A percentile compares a stretch with the other conserved stretches of the same genome.
Evolutionary conservation across 2,329 filamentous ascomycete genomes (phyloP).

Genomic region (Pestalotiopsis sp.): DNA sequence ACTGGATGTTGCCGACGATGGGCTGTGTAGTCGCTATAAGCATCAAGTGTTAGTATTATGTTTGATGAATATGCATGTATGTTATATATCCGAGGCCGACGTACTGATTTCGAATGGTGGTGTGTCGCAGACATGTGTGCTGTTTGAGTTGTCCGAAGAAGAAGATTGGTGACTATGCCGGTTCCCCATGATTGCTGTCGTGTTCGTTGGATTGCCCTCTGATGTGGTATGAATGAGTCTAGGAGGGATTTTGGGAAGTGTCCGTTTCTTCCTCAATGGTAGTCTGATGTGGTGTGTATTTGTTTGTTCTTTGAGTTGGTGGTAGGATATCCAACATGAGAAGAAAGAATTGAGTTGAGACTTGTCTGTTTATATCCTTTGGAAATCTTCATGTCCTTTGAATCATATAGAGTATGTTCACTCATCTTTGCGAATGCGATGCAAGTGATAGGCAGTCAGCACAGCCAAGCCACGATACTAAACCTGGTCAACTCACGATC

Average conservation of each 20-base stretch:
- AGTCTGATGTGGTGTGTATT: background rate
- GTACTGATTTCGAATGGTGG: slow-evolving; percentile 7
- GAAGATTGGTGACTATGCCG: slow-evolving; percentile 3
- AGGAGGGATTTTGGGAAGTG: background rate
- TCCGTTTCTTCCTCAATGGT: no score
- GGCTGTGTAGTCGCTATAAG: background rate
- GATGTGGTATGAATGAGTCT: background rate
- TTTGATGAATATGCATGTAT: background rate
- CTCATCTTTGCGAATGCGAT: background rate
- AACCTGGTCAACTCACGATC: background rate
- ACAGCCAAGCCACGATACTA: background rate
- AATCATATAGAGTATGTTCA: background rate
- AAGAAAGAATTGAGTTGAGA: background rate
- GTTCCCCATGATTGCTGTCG: background rate
- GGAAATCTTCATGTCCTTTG: background rate
- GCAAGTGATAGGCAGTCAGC: background rate
- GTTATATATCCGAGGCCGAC: background rate
- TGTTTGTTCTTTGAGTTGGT: background rate
- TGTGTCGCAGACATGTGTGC: slow-evolving; percentile 8
- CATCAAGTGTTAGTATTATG: background rate
- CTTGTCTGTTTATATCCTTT: background rate
- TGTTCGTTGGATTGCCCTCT: background rate
- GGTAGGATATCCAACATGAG: background rate
- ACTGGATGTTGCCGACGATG: background rate
- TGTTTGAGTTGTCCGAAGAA: background rate